A percentile compares a stretch with the other conserved stretches of the same genome.
Conservation (phyloP, 768 basidiomycete genomes). For the Coprinellus aureogranulatus region DNA sequence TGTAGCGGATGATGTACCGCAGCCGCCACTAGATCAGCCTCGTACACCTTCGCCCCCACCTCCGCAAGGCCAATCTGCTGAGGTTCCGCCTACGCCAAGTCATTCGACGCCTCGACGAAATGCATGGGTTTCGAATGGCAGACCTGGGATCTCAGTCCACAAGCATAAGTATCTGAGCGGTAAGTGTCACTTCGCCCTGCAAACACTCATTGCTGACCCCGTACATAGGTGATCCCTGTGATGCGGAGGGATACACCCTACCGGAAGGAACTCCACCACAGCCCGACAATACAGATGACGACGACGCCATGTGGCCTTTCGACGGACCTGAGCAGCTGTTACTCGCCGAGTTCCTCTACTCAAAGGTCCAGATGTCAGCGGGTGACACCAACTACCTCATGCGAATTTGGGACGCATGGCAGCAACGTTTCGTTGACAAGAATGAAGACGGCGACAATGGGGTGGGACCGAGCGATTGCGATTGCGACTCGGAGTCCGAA, state of each 20-base stretch:
- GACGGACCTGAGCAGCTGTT: conserved; percentile 6
- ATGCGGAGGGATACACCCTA: not conserved
- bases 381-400: conserved; percentile 22
- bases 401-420: not conserved
- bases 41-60: no score
- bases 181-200: not conserved
- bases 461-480: no score
- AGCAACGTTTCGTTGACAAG: conserved; percentile 21
- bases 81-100: no score
- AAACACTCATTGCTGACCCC: not conserved
- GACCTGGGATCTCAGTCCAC: no score
- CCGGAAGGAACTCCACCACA: not conserved
- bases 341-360: conserved; percentile 18
- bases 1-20: no score
- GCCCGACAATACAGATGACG: not conserved
- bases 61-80: no score
- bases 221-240: not conserved
- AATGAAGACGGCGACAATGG: no score
- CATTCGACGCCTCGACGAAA: no score
- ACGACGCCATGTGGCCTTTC: not conserved
- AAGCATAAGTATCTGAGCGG: not conserved
- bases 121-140: no score
- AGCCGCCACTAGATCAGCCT: no score
- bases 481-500: no score
- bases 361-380: conserved; percentile 14